Base-by-base conservation (phyloP, 768 basidiomycete genomes). In the Coprinopsis cinerea region DNA sequence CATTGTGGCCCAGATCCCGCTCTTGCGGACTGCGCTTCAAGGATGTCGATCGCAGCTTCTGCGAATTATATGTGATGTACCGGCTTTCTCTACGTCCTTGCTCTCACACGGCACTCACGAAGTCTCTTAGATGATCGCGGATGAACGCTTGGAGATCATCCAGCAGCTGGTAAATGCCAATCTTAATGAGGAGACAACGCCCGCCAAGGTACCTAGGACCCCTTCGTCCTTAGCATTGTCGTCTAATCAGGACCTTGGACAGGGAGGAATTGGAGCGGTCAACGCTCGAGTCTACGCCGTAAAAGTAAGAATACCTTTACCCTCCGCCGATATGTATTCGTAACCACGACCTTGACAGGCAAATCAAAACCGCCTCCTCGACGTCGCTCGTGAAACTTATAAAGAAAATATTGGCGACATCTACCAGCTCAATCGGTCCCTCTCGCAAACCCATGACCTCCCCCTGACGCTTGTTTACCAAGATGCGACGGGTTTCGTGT, bases 371-470 rank as follows among this genome's bases (percentile, higher is more conserved):
- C 80, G 81, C 24, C 73, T 95, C 9, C 82, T 99, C 25, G 95
- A 98, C 55, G 92, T 98, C 5, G 96, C 95, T 1, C 79, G 96
- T 2, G 92, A 92, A 63, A 94, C 94, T 0, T 97, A 85, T 70
- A 90, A 86, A 57, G 94, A 99, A 64, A 95, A 95, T 56, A 76
- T 95, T 37, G 78, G 81, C 14, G 95, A 99, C 59, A 91, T 96
- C 47, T 82, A 83, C 54, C 75, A 83, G 47, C 69, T 92, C 28
- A 79, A 79, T 52, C 69, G 71, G 14, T 68, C 67, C 0, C 66
- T 92, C 13, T 70, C 80, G 0, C 79, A 87, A 52, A 69, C 78
- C 52, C 77, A 89, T 55, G 72, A 73, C 3, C 66, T 93, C 1
- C 85, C 87, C 0, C 59, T 92, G 18, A 71, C 75, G 5, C 66